Evolutionary conservation across 176 grass and related monocot genomes (phyloP).

Genomic region (Eleusine indica): DNA sequence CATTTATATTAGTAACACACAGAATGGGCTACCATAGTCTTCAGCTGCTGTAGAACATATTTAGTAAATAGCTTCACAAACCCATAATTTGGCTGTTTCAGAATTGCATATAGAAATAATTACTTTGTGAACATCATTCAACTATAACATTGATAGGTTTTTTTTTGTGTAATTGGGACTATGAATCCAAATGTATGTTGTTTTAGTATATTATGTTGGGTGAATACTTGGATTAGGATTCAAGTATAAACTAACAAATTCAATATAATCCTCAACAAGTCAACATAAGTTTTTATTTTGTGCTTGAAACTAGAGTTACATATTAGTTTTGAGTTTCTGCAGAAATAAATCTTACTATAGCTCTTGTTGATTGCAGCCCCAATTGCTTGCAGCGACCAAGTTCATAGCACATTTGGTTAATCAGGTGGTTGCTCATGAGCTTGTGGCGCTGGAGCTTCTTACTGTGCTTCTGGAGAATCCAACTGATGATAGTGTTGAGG

Average conservation of each 20-base stretch:
- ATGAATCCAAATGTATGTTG: neutral
- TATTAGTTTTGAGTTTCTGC: constrained; percentile 4
- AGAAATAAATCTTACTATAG: constrained; percentile 9
- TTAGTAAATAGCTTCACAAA: neutral
- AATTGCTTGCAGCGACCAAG: constrained; percentile 92
- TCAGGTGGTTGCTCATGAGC: constrained; percentile 85
- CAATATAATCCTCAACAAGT: neutral
- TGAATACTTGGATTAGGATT: neutral
- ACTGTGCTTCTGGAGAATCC: constrained; percentile 91
- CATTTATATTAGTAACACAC: constrained; percentile 1
- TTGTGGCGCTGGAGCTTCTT: constrained; percentile 87
- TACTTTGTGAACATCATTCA: neutral
- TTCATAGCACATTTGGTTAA: constrained; percentile 99
- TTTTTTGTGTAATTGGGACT: neutral
- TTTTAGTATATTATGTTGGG: constrained; percentile 10
- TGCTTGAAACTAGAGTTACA: neutral
- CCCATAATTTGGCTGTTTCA: neutral
- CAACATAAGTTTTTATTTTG: neutral
- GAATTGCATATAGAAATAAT: neutral
- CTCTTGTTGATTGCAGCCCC: constrained; percentile 61
- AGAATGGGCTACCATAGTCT: neutral
- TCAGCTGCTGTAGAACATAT: neutral
- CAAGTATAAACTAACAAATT: constrained; percentile 2
- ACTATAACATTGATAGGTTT: neutral
- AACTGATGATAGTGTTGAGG: constrained; percentile 96